Percentiles rank a stretch among this genome's conserved stretches.
Evolutionary conservation across 2,329 filamentous ascomycete species (phyloP).

Genomic region (Nothopassalora personata): DNA sequence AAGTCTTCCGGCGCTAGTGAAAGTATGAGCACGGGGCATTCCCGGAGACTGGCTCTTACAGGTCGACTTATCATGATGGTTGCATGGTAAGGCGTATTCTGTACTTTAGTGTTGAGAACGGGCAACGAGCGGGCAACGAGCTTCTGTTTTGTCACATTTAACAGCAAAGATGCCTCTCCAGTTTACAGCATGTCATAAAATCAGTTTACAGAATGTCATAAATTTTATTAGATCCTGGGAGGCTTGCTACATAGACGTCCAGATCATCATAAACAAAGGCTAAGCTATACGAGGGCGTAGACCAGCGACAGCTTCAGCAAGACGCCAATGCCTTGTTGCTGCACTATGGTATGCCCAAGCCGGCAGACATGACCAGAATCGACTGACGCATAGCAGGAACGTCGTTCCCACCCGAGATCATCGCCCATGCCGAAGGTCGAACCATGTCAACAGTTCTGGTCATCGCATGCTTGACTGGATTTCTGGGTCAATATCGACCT

Average conservation of each 20-base stretch:
- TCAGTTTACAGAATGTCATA: neutral
- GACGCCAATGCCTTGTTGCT: conserved; percentile 17
- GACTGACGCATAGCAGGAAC: conserved; percentile 11
- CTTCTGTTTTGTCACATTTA: no score
- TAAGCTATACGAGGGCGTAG: conserved; percentile 14
- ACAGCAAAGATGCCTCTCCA: no score
- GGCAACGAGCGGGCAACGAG: no score
- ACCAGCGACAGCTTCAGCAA: conserved; percentile 13
- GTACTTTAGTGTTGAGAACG: no score
- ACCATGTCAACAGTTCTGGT: conserved; percentile 16
- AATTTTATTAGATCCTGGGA: no score
- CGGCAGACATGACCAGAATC: neutral
- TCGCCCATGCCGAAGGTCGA: conserved; percentile 16
- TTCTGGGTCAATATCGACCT: conserved; percentile 32
- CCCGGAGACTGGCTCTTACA: no score
- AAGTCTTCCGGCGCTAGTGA: no score
- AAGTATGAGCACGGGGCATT: no score
- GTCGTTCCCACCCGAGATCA: conserved; percentile 20
- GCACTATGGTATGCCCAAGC: conserved; percentile 9
- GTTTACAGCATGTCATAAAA: no score
- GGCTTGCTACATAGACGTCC: neutral
- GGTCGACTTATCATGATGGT: no score
- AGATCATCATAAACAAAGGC: conserved; percentile 8
- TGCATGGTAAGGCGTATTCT: no score
- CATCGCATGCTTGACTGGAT: conserved; percentile 53